Conservation (phyloP, 768 basidiomycete species). For the Boletus insuetus region DNA sequence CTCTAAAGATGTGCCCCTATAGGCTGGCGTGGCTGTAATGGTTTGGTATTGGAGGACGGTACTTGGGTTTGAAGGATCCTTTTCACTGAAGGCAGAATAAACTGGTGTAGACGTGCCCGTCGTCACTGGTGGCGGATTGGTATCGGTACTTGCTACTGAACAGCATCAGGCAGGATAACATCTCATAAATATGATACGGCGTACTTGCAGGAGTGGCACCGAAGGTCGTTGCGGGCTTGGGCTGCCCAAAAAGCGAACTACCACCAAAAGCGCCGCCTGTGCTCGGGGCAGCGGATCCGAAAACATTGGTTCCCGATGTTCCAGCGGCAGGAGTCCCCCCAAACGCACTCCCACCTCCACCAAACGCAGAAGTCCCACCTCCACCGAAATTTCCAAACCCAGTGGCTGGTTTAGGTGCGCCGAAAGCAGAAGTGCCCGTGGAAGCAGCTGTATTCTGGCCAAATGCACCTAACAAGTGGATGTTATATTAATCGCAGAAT, state of each 20-base stretch:
- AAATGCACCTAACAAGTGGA: conserved; percentile 36
- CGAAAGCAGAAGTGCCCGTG: conserved; percentile 50
- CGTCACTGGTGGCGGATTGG: conserved; percentile 51
- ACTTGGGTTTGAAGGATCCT: conserved; percentile 50
- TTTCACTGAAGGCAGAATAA: conserved; percentile 60
- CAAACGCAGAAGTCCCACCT: conserved; percentile 52
- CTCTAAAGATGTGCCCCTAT: conserved; percentile 75
- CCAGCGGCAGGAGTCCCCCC: conserved; percentile 32
- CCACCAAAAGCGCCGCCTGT: conserved; percentile 43
- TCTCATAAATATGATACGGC: conserved; percentile 3
- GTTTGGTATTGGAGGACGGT: conserved; percentile 72
- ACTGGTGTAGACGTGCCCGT: conserved; percentile 69
- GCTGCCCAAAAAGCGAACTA: conserved; percentile 58
- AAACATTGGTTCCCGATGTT: conserved; percentile 32
- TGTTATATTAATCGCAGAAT: conserved; percentile 3
- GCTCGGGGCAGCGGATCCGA: conserved; percentile 32
- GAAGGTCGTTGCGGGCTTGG: conserved; percentile 45
- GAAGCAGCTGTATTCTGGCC: conserved; percentile 38
- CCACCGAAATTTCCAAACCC: conserved; percentile 80
- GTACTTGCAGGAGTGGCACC: conserved; percentile 36
- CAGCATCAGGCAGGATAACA: conserved; percentile 8
- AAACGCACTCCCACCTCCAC: conserved; percentile 42
- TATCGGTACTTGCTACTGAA: conserved; percentile 34
- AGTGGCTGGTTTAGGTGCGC: conserved; percentile 62
- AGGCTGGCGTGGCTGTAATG: conserved; percentile 77